Conservation (phyloP, 306 rosid species). For the Prunus kanzakura region DNA sequence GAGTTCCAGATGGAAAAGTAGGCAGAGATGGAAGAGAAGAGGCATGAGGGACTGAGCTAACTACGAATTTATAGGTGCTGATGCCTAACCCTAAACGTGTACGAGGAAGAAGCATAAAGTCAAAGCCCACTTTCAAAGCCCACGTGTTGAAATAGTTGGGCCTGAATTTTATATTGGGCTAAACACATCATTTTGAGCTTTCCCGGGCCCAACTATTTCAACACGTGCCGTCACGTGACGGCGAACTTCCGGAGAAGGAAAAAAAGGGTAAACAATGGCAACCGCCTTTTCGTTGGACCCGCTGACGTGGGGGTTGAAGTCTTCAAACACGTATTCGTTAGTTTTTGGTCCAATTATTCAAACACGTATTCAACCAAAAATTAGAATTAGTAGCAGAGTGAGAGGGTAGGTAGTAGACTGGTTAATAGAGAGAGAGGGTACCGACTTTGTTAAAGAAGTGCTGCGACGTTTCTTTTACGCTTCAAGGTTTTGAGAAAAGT, state of each 20-base stretch:
- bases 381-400: too few species aligned
- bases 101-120: background rate
- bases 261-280: background rate
- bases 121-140: background rate
- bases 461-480: background rate
- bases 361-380: too few species aligned
- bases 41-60: rapidly evolving
- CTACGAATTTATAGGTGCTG: background rate
- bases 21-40: background rate
- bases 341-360: too few species aligned
- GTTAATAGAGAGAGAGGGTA: background rate
- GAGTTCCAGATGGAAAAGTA: background rate
- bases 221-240: background rate
- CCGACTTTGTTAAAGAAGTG: background rate
- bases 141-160: background rate
- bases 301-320: background rate
- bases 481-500: background rate
- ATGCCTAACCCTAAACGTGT: conserved; percentile 1
- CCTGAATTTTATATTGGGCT: background rate
- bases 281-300: background rate
- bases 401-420: background rate
- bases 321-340: background rate
- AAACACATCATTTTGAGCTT: background rate
- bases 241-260: background rate
- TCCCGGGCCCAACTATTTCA: background rate